These are phyloP conservation scores for Pleodorina starrii DNA, from an alignment of 139 green algal genomes.

Conservation along the genomic window DNA sequence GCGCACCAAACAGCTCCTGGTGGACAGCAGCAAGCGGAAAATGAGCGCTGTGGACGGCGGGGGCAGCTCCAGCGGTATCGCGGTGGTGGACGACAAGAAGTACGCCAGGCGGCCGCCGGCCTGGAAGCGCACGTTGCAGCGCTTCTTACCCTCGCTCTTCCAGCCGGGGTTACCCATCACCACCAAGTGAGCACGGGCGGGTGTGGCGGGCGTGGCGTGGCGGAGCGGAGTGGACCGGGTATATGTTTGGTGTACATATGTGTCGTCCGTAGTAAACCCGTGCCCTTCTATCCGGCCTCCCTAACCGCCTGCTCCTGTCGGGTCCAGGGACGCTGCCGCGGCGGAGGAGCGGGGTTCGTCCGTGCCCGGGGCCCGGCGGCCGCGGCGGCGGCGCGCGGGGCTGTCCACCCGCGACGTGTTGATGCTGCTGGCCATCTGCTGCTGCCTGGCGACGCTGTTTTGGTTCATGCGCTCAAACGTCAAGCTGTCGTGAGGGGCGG, in stretches of 20 bases:
- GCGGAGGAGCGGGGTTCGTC: background rate
- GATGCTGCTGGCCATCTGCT: constrained; percentile 35
- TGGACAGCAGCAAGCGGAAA: constrained; percentile 47
- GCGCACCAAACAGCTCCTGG: constrained; percentile 52
- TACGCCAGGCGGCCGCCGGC: constrained; percentile 67
- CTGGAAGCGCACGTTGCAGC: constrained; percentile 75
- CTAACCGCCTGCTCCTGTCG: background rate
- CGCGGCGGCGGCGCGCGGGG: constrained; percentile 20
- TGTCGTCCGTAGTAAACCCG: background rate
- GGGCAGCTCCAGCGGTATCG: background rate
- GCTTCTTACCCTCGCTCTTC: constrained; percentile 79
- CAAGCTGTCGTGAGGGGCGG: constrained; percentile 32
- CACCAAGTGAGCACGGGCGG: constrained; percentile 51
- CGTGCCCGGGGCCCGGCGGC: constrained; percentile 37
- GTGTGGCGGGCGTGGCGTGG: background rate
- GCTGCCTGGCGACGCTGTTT: constrained; percentile 47
- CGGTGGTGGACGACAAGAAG: constrained; percentile 71
- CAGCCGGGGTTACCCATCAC: constrained; percentile 70
- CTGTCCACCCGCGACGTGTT: constrained; percentile 19
- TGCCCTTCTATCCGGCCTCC: background rate
- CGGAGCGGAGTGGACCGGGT: background rate
- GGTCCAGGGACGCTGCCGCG: constrained; percentile 21
- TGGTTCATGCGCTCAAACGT: constrained; percentile 49
- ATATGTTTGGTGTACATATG: background rate
- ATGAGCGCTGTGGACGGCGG: constrained; percentile 6